Evolutionary conservation across 345 rosid genomes (phyloP).

Genomic region (Microcos paniculata): DNA sequence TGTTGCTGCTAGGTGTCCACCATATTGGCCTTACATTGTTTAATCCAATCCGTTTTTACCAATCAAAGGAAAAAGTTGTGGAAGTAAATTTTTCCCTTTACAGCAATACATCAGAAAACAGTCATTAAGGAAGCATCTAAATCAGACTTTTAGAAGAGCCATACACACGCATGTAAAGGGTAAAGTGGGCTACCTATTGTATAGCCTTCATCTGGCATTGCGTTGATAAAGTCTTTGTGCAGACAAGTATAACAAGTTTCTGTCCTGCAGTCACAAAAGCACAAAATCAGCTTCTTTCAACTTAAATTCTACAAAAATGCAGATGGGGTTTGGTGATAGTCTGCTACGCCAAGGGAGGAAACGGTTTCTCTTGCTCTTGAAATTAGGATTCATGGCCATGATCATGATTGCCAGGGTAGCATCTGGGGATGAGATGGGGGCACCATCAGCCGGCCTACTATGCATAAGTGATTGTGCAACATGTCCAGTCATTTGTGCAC

Average conservation of each 20-base stretch:
- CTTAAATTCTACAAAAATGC: background rate
- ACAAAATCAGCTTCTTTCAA: constrained; percentile 1
- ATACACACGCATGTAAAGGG: constrained; percentile 25
- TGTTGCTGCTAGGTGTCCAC: background rate
- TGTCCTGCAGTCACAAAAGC: background rate
- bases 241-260: constrained; percentile 2
- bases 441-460: constrained; percentile 27
- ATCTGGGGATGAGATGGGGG: constrained; percentile 25
- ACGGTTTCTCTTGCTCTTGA: constrained; percentile 19
- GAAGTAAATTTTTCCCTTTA: constrained; percentile 14
- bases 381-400: constrained; percentile 17
- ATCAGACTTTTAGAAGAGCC: constrained; percentile 26
- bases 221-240: background rate
- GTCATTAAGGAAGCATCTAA: constrained; percentile 31
- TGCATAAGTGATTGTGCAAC: constrained; percentile 48
- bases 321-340: constrained; percentile 15
- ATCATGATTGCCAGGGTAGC: constrained; percentile 20
- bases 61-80: background rate
- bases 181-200: background rate
- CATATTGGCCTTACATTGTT: background rate
- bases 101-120: constrained; percentile 12
- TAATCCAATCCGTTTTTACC: background rate
- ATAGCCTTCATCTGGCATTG: background rate
- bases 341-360: constrained; percentile 2
- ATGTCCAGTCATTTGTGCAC: constrained; percentile 44